Conservation (phyloP, 2,329 filamentous ascomycete species). For the Botrytis byssoidea region DNA sequence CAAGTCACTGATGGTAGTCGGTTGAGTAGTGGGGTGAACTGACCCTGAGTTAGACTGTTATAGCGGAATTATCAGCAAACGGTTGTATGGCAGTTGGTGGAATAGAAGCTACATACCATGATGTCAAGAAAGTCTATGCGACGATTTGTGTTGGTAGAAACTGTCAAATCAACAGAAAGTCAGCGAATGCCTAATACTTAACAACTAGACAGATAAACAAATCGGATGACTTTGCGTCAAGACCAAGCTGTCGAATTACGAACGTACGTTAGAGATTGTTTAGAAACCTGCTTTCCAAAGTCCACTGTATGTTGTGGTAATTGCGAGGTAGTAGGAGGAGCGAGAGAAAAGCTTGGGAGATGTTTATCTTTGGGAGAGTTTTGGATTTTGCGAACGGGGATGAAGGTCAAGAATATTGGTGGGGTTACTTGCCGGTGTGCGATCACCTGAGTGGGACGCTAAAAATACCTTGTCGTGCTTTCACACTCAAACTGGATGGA, state of each 20-base stretch:
- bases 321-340: constrained; percentile 17
- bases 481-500: constrained; percentile 5
- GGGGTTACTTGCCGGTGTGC: constrained; percentile 23
- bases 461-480: constrained; percentile 7
- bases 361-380: constrained; percentile 25
- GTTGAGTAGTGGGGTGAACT: constrained; percentile 40
- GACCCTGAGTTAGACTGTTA: constrained; percentile 67
- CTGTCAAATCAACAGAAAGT: constrained; percentile 4
- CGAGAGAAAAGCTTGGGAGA: constrained; percentile 20
- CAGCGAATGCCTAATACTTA: constrained; percentile 12
- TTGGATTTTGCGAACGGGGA: constrained; percentile 22
- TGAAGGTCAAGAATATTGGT: constrained; percentile 22
- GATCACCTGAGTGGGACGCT: constrained; percentile 23
- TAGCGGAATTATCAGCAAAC: constrained; percentile 26
- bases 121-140: constrained; percentile 21
- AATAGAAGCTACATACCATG: constrained; percentile 28
- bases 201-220: constrained; percentile 21
- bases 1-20: constrained; percentile 26
- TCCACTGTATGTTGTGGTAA: constrained; percentile 1
- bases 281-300: constrained; percentile 5
- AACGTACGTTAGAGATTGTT: constrained; percentile 16
- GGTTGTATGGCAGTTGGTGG: background rate
- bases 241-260: background rate
- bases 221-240: background rate
- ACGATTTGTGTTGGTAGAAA: constrained; percentile 14